These are phyloP conservation scores for Phaeoacremonium minimum DNA, from an alignment of 2,329 filamentous ascomycete genomes.

Conservation along the genomic window DNA sequence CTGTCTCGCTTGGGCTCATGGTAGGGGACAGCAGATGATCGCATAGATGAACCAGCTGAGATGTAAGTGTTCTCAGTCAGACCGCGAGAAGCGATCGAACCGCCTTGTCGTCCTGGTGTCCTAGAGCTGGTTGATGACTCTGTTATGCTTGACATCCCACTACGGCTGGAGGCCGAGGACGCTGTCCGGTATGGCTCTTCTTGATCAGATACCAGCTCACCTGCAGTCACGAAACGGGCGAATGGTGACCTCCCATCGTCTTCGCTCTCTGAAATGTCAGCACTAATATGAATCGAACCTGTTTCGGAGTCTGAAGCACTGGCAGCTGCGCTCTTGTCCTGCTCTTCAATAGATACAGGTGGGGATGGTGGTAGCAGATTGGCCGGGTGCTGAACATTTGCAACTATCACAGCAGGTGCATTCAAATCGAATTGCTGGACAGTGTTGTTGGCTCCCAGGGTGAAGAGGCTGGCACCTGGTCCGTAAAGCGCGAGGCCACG, in stretches of 20 bases:
- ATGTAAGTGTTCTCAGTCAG: conserved; percentile 65
- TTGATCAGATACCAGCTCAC: conserved; percentile 56
- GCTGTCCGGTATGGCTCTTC: conserved; percentile 58
- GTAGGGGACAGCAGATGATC: conserved; percentile 24
- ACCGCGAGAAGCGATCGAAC: conserved; percentile 48
- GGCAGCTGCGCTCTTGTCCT: conserved; percentile 44
- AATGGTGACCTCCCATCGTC: conserved; percentile 73
- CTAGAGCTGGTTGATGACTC: conserved; percentile 52
- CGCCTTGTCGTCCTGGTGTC: conserved; percentile 42
- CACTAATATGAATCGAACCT: conserved; percentile 51
- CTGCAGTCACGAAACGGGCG: conserved; percentile 69
- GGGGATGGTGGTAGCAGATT: conserved; percentile 75
- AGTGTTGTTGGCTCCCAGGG: conserved; percentile 79
- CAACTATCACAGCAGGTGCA: conserved; percentile 73
- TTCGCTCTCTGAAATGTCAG: conserved; percentile 67
- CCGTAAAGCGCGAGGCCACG: conserved; percentile 84
- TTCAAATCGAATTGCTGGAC: conserved; percentile 96
- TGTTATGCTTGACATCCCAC: conserved; percentile 55
- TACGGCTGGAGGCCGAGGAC: conserved; percentile 63
- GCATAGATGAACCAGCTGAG: conserved; percentile 58
- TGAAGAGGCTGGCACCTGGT: conserved; percentile 87
- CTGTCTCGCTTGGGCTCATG: conserved; percentile 9
- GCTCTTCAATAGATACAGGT: conserved; percentile 74
- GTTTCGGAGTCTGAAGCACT: conserved; percentile 51
- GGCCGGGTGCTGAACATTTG: conserved; percentile 82